These are phyloP conservation scores for Neocatenulostroma microsporum DNA, from an alignment of 2,329 filamentous ascomycete species.

Conservation along the genomic window DNA sequence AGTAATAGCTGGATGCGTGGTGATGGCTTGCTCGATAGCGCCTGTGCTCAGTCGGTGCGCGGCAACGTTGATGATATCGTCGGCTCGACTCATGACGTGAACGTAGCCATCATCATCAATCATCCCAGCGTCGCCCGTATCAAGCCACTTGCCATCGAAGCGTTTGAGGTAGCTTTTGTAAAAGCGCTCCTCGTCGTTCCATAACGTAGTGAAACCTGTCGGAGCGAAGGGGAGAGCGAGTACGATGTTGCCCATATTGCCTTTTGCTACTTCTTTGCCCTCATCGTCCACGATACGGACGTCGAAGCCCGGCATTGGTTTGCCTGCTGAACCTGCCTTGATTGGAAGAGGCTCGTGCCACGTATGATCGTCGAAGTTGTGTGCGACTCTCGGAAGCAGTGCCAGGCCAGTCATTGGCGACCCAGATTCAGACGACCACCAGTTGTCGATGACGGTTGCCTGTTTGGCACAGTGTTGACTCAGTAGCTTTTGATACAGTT, in stretches of 20 bases:
- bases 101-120: constrained; percentile 61
- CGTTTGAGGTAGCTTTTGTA: constrained; percentile 77
- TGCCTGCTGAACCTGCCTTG: constrained; percentile 80
- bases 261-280: constrained; percentile 61
- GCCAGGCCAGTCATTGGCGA: constrained; percentile 61
- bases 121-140: constrained; percentile 85
- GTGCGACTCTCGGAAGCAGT: constrained; percentile 54
- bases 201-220: constrained; percentile 76
- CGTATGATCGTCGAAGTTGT: constrained; percentile 41
- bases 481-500: constrained; percentile 70
- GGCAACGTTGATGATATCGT: constrained; percentile 94
- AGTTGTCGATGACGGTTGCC: constrained; percentile 61
- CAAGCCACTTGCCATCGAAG: constrained; percentile 74
- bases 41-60: constrained; percentile 85
- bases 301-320: constrained; percentile 86
- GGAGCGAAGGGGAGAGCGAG: constrained; percentile 74
- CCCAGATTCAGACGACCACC: constrained; percentile 66
- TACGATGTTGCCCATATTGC: constrained; percentile 86
- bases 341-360: constrained; percentile 49
- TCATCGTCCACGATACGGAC: constrained; percentile 75
- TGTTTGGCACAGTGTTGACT: constrained; percentile 55
- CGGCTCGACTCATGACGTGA: constrained; percentile 56
- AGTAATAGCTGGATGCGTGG: constrained; percentile 67
- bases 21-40: constrained; percentile 83
- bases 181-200: constrained; percentile 78